Percentiles rank a stretch among this genome's conserved stretches.
Evolutionary conservation across 441 rosid species (phyloP).

Genomic region (Gossypium laxum): DNA sequence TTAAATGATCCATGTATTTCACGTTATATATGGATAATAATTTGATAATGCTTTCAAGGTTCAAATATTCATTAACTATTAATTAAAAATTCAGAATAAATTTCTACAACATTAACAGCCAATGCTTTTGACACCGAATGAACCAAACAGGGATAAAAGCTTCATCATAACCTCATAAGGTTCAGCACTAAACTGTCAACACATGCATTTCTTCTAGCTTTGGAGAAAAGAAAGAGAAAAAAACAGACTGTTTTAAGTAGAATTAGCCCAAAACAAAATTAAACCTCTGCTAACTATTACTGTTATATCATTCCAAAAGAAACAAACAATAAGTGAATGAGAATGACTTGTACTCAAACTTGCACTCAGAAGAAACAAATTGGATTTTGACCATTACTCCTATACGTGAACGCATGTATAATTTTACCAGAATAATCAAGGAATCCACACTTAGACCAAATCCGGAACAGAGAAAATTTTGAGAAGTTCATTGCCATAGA

Average conservation of each 20-base stretch:
- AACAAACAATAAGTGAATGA: not conserved
- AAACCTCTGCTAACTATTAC: not conserved
- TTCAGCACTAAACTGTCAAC: constrained; percentile 3
- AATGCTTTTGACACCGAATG: not conserved
- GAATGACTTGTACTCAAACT: not conserved
- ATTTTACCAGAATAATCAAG: constrained; percentile 3
- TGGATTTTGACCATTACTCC: not conserved
- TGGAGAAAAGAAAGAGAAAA: not conserved
- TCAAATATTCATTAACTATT: constrained; percentile 2
- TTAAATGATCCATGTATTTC: not conserved
- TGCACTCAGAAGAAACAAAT: not conserved
- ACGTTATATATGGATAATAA: not conserved
- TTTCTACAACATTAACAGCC: not conserved
- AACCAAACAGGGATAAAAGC: not conserved
- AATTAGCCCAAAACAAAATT: not conserved
- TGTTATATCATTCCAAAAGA: not conserved
- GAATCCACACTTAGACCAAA: not conserved
- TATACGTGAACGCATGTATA: not conserved
- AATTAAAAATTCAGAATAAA: not conserved
- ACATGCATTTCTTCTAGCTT: not conserved
- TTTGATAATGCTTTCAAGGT: not conserved
- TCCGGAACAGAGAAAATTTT: not conserved
- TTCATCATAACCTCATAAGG: not conserved
- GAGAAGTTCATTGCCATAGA: not conserved
- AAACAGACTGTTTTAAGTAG: not conserved